These are phyloP conservation scores for Cladosporium halotolerans DNA, from an alignment of 2,329 filamentous ascomycete species.

Conservation along the genomic window DNA sequence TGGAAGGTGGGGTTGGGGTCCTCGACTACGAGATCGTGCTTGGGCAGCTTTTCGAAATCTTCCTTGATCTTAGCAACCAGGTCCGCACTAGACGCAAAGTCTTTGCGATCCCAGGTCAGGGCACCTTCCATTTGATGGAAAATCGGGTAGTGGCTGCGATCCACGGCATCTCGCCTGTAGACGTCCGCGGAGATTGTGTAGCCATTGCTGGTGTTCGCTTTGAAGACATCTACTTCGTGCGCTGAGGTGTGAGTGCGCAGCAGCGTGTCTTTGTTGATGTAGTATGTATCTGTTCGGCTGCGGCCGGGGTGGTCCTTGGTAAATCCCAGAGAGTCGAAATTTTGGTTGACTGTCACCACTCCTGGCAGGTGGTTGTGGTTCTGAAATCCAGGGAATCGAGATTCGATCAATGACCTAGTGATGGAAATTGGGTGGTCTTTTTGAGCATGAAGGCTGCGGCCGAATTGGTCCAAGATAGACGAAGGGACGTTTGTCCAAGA, in stretches of 20 bases:
- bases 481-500: conserved; percentile 78
- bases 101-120: conserved; percentile 72
- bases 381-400: conserved; percentile 71
- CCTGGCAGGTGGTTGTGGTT: conserved; percentile 75
- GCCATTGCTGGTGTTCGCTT: conserved; percentile 63
- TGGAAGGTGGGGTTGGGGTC: conserved; percentile 77
- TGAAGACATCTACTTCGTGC: conserved; percentile 79
- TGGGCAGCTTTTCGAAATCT: conserved; percentile 66
- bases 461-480: conserved; percentile 67
- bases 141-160: conserved; percentile 89
- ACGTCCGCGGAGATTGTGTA: conserved; percentile 93
- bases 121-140: conserved; percentile 99
- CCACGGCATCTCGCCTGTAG: conserved; percentile 89
- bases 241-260: conserved; percentile 91
- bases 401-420: conserved; percentile 87
- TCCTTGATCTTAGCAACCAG: conserved; percentile 60
- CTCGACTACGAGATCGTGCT: conserved; percentile 69
- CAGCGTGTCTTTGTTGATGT: conserved; percentile 77
- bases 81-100: conserved; percentile 46
- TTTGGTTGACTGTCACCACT: conserved; percentile 76
- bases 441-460: conserved; percentile 80
- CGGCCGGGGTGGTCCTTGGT: conserved; percentile 81
- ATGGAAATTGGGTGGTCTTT: conserved; percentile 85
- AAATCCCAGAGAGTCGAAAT: conserved; percentile 97
- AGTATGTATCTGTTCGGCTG: conserved; percentile 87